Evolutionary conservation across 1,139 yeast genomes (phyloP).

Genomic region (Entelexis paramagnoliae): DNA sequence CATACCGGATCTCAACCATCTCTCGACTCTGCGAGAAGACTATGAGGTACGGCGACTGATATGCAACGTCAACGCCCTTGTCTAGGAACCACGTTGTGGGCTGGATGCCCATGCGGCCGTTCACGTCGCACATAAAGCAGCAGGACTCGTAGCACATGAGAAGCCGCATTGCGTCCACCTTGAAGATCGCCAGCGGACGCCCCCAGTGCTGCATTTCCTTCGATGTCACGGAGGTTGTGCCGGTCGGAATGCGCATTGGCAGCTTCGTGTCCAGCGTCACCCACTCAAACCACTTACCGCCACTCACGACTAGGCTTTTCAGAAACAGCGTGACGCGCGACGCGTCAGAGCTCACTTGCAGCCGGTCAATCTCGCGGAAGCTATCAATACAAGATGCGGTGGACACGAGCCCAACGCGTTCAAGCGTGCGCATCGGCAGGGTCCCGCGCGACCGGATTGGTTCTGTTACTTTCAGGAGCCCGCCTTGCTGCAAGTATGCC

Average conservation of each 20-base stretch:
- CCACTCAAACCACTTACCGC: slow-evolving; percentile 59
- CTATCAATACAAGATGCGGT: slow-evolving; percentile 30
- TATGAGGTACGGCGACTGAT: slow-evolving; percentile 50
- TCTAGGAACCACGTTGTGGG: slow-evolving; percentile 54
- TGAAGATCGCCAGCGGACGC: slow-evolving; percentile 55
- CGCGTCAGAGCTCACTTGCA: slow-evolving; percentile 30
- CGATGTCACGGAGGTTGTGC: slow-evolving; percentile 29
- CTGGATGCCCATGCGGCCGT: slow-evolving; percentile 47
- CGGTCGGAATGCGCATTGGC: slow-evolving; percentile 49
- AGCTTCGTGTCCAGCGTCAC: slow-evolving; percentile 48
- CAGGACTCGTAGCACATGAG: slow-evolving; percentile 62
- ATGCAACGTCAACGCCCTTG: slow-evolving; percentile 47
- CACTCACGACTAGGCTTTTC: slow-evolving; percentile 45
- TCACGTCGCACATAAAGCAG: slow-evolving; percentile 58
- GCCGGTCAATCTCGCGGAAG: slow-evolving; percentile 33
- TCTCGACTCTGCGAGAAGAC: slow-evolving; percentile 48
- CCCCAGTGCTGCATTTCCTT: slow-evolving; percentile 23
- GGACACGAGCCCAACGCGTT: slow-evolving; percentile 13
- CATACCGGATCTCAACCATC: slow-evolving; percentile 56
- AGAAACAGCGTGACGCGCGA: slow-evolving; percentile 35
- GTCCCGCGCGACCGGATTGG: slow-evolving; percentile 36
- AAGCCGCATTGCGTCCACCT: slow-evolving; percentile 46
- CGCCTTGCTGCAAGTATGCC: slow-evolving; percentile 16
- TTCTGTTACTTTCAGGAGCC: slow-evolving; percentile 32
- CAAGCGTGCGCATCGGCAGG: slow-evolving; percentile 28